phyloP scores from a whole-genome alignment of 768 basidiomycete species.

The Rickenella mellea region DNA sequence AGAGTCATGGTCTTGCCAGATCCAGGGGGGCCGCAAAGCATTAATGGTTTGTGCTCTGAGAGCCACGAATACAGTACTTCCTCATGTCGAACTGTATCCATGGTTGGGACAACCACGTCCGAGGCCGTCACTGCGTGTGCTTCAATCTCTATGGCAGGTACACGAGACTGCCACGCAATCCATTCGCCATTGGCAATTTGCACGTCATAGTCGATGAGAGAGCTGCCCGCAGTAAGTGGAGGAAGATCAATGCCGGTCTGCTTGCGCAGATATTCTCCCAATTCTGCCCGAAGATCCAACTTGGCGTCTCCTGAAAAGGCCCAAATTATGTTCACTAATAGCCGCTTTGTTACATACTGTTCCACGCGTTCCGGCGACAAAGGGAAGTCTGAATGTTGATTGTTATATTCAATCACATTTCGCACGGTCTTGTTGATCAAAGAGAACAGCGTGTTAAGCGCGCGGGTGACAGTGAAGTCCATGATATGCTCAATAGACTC shows the following conservation, averaged over 20 bases:
- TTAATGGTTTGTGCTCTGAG: slow-evolving; percentile 95
- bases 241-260: slow-evolving; percentile 90
- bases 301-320: slow-evolving; percentile 97
- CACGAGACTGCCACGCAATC: slow-evolving; percentile 84
- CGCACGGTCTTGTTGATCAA: slow-evolving; percentile 93
- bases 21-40: slow-evolving; percentile 98
- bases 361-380: slow-evolving; percentile 76
- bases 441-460: slow-evolving; percentile 93
- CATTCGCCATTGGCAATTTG: slow-evolving; percentile 80
- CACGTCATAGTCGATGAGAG: slow-evolving; percentile 93
- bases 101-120: slow-evolving; percentile 94
- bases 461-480: slow-evolving; percentile 91
- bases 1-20: slow-evolving; percentile 99
- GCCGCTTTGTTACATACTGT: slow-evolving; percentile 82
- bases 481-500: slow-evolving; percentile 93
- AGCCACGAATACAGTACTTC: slow-evolving; percentile 98
- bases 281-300: slow-evolving; percentile 75
- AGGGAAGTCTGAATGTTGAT: slow-evolving; percentile 92
- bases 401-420: slow-evolving; percentile 89
- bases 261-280: slow-evolving; percentile 80
- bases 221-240: slow-evolving; percentile 58
- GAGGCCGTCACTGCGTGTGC: slow-evolving; percentile 92
- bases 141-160: slow-evolving; percentile 94
- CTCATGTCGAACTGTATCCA: slow-evolving; percentile 97
- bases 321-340: slow-evolving; percentile 92